Base-by-base conservation (phyloP, 805 yeast species). In the Yueomyces sp. region DNA sequence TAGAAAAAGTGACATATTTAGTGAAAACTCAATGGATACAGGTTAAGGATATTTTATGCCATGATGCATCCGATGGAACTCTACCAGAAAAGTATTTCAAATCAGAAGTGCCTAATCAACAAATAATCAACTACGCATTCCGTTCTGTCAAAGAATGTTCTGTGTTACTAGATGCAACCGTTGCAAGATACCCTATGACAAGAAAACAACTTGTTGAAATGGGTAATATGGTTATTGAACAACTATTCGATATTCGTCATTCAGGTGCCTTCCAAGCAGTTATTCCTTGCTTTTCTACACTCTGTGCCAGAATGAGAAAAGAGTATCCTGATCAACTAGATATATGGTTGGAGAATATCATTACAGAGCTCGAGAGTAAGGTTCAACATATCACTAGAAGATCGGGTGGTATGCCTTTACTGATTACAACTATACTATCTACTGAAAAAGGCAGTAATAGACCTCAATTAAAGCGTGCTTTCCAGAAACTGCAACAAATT, bases 251-350 rank as follows among this genome's bases (percentile, higher is more conserved):
- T 0, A 80, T 88, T 26, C 75, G 88, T 39, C 97, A 92, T 52
- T 73, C 94, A 47, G 97, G 97, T 32, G 95, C 96, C 0, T 85
- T 90, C 48, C 80, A 94, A 7, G 79, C 96, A 0, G 81, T 88
- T 0, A 79, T 84, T 49, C 95, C 96, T 4, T 74, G 92, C 0
- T 85, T 83, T 52, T 70, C 78, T 11, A 69, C 77, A 5, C 73
- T 80, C 44, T 85, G 95, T 51, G 49, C 62, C 11, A 60, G 76
- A n/a, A 79, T 90, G 56, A 49, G 56, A n/a, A 48, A 53, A 12
- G 60, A 59, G 0, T 50, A 69, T 4, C 58, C 67, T 12, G 51
- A 50, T 0, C 65, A 63, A 37, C 78, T 88, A 4, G 53, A 56
- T 8, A 44, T 49, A 11, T 85, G 94, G 95, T 60, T 87, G 3